Conservation (phyloP, 768 basidiomycete species). For the Russula dissimulans region DNA sequence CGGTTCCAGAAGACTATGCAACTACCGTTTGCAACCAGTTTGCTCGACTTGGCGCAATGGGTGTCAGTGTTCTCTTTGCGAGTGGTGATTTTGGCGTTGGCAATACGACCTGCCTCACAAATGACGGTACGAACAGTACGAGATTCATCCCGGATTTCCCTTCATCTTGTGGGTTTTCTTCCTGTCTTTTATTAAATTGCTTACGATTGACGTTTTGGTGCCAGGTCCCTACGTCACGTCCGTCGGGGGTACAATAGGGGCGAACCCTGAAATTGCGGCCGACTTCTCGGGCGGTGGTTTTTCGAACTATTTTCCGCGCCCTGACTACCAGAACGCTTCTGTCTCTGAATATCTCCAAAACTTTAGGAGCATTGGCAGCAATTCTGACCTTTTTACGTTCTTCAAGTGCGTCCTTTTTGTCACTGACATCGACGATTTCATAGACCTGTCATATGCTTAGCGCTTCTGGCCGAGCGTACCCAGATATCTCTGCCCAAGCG, state of each 20-base stretch:
- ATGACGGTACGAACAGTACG: conserved; percentile 27
- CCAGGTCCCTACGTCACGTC: conserved; percentile 50
- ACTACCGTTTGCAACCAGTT: conserved; percentile 51
- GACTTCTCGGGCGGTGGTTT: conserved; percentile 63
- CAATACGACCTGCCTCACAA: conserved; percentile 40
- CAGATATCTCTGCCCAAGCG: conserved; percentile 38
- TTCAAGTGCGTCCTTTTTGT: conserved; percentile 39
- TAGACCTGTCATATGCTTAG: conserved; percentile 13
- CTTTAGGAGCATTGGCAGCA: conserved; percentile 33
- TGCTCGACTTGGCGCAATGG: conserved; percentile 51
- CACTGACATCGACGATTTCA: background rate
- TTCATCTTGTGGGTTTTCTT: conserved; percentile 28
- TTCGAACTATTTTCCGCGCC: conserved; percentile 34
- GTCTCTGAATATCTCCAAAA: conserved; percentile 25
- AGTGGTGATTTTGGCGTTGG: conserved; percentile 60
- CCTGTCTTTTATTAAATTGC: no score
- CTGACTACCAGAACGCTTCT: conserved; percentile 25
- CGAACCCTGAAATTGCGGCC: conserved; percentile 52
- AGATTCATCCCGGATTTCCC: conserved; percentile 34
- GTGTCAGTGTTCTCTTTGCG: conserved; percentile 53
- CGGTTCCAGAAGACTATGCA: conserved; percentile 52
- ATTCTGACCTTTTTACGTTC: conserved; percentile 28
- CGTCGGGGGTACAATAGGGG: conserved; percentile 48
- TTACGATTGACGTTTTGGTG: background rate
- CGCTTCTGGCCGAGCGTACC: conserved; percentile 26